Evolutionary conservation across 2,329 filamentous ascomycete genomes (phyloP).

Genomic region (Hymenoscyphus repandus): DNA sequence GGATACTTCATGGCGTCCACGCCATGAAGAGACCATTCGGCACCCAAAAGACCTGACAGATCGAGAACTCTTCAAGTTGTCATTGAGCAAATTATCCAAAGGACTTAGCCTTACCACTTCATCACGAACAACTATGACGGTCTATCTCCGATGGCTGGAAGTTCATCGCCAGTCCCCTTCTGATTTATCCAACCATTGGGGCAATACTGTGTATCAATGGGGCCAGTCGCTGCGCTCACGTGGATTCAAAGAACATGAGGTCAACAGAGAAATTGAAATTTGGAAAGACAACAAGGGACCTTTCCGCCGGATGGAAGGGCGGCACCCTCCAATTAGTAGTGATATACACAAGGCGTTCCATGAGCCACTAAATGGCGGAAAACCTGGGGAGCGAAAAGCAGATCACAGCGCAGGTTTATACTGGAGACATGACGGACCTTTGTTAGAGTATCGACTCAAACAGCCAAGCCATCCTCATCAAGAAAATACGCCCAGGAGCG

Average conservation of each 20-base stretch:
- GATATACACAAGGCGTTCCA: conserved; percentile 15
- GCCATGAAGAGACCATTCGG: conserved; percentile 1
- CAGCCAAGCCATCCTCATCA: neutral
- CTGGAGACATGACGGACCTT: neutral
- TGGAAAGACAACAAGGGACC: conserved; percentile 18
- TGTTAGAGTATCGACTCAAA: neutral
- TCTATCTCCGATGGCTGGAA: conserved; percentile 27
- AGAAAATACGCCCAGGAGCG: neutral
- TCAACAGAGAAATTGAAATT: conserved; percentile 12
- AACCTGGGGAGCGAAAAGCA: neutral
- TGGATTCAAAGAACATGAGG: conserved; percentile 11
- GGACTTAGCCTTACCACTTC: conserved; percentile 12
- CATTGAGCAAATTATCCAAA: conserved; percentile 19
- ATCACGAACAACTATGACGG: conserved; percentile 8
- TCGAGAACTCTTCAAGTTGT: conserved; percentile 15
- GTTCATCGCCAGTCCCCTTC: conserved; percentile 17
- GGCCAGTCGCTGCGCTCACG: conserved; percentile 16
- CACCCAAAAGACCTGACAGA: conserved; percentile 13
- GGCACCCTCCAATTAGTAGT: conserved; percentile 4
- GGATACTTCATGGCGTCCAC: neutral
- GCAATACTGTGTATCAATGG: conserved; percentile 24
- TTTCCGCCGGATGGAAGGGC: neutral
- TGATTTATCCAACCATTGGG: conserved; percentile 17
- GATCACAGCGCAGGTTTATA: neutral
- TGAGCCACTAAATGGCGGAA: neutral